Conservation (phyloP, 495 filamentous ascomycete genomes). For the Umbilicaria muhlenbergii region DNA sequence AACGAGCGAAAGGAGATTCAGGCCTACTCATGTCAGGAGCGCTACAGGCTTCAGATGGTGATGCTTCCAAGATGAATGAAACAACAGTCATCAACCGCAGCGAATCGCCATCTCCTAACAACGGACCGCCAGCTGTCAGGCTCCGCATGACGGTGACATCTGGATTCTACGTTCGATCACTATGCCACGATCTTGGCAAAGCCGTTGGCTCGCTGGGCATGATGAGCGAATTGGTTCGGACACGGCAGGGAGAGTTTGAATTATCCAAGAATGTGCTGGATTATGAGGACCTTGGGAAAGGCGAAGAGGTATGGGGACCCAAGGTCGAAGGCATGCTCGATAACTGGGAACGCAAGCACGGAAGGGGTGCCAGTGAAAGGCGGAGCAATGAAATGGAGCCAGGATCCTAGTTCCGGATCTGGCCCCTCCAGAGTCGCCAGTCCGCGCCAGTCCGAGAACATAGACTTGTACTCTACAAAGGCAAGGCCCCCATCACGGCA, state of each 20-base stretch:
- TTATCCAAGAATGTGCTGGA: conserved; percentile 60
- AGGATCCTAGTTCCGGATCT: too few relatives aligned
- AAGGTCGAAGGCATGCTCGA: conserved; percentile 50
- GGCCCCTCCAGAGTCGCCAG: too few relatives aligned
- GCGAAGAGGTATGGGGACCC: conserved; percentile 71
- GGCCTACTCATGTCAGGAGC: conserved; percentile 34
- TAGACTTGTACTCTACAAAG: too few relatives aligned
- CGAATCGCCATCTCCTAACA: conserved; percentile 24
- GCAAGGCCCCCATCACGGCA: too few relatives aligned
- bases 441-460: too few relatives aligned
- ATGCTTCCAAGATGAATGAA: not conserved
- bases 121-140: conserved; percentile 53
- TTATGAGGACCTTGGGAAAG: conserved; percentile 61
- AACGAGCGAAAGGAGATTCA: conserved; percentile 3
- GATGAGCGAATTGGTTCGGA: conserved; percentile 75
- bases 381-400: too few relatives aligned
- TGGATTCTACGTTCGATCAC: conserved; percentile 90
- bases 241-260: conserved; percentile 64
- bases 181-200: conserved; percentile 82
- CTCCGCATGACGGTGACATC: conserved; percentile 87
- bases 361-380: conserved; percentile 6
- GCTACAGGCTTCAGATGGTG: conserved; percentile 9
- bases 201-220: conserved; percentile 66
- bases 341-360: conserved; percentile 31
- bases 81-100: conserved; percentile 16